Base-by-base conservation (phyloP, 2,329 filamentous ascomycete genomes). In the Pseudogymnoascus sp. region DNA sequence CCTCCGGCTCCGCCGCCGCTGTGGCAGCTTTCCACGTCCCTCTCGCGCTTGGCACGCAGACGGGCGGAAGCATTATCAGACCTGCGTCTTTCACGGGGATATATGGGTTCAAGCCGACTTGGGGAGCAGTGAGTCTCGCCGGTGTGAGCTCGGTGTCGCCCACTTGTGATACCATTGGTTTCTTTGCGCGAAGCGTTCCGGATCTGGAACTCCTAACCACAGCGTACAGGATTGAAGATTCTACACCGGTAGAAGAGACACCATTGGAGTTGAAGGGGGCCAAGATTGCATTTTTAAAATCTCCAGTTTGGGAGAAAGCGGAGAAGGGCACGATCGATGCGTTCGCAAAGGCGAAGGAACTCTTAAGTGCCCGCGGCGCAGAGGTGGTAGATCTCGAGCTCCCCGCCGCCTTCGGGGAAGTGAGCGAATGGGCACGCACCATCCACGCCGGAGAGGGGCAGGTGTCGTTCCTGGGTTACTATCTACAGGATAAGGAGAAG, bases 51-150 rank as follows among this genome's bases (percentile, higher is more conserved):
- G 86, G 85, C 0, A 87, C 85, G 0, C 86, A 89, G 68, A 90
- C 86, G 0, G 83, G 81, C 1, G 86, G 86, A 0, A 85, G 82
- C 63, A 82, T 77, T 0, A 82, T 89, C 47, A 79, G 85, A 0
- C 86, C 86, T 0, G 86, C 76, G 0, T 84, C 84, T 0, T 89
- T 82, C 72, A 87, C 83, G 63, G 85, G 85, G 5, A 76, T 85
- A 4, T 89, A 84, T 62, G 84, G 78, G 0, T 74, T 87, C 61
- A 89, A 88, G 68, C 85, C 86, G 1, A 89, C 85, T 0, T 88
- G 84, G 83, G 81, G 81, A 61, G 73, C 82, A 0, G 79, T 89
- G 35, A 84, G 80, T 0, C 76, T 83, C 0, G 85, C 88, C 67
- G 85, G 86, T 0, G 76, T 81, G 47, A 84, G 82, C 69, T 74